Percentiles rank a stretch among this genome's conserved stretches.
Conservation (phyloP, 1,284 basidiomycete species). For the Cutaneotrichosporon cutaneum region DNA sequence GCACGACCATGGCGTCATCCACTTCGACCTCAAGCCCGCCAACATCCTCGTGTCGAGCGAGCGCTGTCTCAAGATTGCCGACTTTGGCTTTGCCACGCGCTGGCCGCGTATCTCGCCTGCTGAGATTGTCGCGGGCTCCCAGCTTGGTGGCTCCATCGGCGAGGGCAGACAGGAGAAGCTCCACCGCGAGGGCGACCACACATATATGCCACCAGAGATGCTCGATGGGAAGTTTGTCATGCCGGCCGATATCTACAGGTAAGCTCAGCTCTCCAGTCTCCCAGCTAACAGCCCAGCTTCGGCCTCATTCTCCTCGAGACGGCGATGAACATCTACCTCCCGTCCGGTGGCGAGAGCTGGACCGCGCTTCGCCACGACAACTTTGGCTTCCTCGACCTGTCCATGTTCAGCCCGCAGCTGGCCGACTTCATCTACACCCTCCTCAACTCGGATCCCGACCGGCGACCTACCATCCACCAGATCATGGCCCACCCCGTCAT, state of each 20-base stretch:
- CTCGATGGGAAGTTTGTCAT: conserved; percentile 86
- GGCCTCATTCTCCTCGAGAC: conserved; percentile 95
- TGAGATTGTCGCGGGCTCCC: conserved; percentile 51
- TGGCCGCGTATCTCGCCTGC: conserved; percentile 64
- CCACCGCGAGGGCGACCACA: conserved; percentile 93
- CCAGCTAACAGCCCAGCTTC: conserved; percentile 59
- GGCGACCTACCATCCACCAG: conserved; percentile 62
- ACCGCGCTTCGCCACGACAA: conserved; percentile 89
- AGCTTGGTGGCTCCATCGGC: conserved; percentile 41
- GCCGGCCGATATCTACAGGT: conserved; percentile 96
- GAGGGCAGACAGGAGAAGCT: conserved; percentile 54
- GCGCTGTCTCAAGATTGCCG: conserved; percentile 93
- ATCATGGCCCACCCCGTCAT: conserved; percentile 69
- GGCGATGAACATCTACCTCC: conserved; percentile 91
- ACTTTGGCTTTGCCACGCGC: conserved; percentile 94
- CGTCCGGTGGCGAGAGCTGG: conserved; percentile 93
- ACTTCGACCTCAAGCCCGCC: conserved; percentile 96
- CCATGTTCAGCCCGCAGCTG: conserved; percentile 69
- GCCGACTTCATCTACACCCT: conserved; percentile 69
- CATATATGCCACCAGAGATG: conserved; percentile 98
- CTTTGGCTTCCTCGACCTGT: conserved; percentile 79
- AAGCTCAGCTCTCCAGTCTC: conserved; percentile 42
- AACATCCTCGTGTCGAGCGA: conserved; percentile 90
- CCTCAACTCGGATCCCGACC: conserved; percentile 70
- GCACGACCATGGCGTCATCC: conserved; percentile 83